These are phyloP conservation scores for Sodiomyces alkalinus DNA, from an alignment of 2,329 filamentous ascomycete genomes.

Conservation along the genomic window DNA sequence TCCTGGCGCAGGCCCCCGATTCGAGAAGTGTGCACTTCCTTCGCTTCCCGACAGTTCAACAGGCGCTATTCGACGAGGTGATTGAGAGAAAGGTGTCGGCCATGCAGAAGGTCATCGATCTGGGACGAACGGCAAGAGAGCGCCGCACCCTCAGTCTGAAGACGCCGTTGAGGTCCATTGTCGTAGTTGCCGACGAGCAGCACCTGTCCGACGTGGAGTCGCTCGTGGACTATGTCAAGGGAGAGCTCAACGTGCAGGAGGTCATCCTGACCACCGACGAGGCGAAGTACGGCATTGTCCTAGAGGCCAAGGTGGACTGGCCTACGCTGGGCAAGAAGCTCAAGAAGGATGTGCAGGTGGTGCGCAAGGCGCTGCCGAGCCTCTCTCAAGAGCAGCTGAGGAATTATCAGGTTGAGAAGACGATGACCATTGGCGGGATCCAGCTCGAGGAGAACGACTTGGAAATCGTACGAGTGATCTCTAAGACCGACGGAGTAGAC, in stretches of 20 bases:
- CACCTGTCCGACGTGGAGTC: conserved; percentile 80
- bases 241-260: conserved; percentile 84
- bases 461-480: conserved; percentile 17
- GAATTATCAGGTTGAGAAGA: conserved; percentile 55
- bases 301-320: conserved; percentile 84
- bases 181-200: conserved; percentile 74
- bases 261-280: conserved; percentile 76
- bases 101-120: conserved; percentile 93
- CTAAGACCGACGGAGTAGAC: conserved; percentile 2
- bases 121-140: conserved; percentile 75
- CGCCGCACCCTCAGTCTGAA: conserved; percentile 74
- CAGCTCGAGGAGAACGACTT: conserved; percentile 70
- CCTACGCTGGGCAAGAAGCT: conserved; percentile 91
- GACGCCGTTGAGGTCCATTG: conserved; percentile 75
- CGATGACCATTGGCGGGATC: conserved; percentile 75
- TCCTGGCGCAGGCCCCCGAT: conserved; percentile 52
- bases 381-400: conserved; percentile 72
- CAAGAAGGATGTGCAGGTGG: conserved; percentile 83
- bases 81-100: conserved; percentile 76
- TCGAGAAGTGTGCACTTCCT: conserved; percentile 84
- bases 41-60: conserved; percentile 71
- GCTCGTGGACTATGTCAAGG: conserved; percentile 73
- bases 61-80: conserved; percentile 73
- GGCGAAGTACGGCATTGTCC: conserved; percentile 80
- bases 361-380: conserved; percentile 76